Evolutionary conservation across 306 rosid genomes (phyloP), one percentile per base, ranked within the genome.

Genomic region (Rosa rugosa): DNA sequence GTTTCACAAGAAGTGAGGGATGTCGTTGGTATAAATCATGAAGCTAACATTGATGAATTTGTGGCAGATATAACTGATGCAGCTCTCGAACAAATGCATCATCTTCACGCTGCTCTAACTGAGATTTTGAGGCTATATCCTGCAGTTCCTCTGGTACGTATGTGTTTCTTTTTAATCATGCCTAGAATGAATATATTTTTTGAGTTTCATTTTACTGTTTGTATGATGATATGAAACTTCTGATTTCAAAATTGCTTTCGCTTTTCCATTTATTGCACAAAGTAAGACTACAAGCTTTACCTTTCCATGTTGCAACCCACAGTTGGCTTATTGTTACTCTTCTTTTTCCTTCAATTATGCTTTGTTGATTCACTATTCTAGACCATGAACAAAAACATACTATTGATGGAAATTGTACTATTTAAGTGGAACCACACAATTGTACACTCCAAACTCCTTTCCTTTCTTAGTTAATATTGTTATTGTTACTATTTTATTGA

Each of bases 151-250:
- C 27, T 27, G 27, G 27, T 27, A 27, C 27, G 27, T 27, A 27
- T 38, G 46, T 11, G 45, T 51, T 1, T 10, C 54, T 49, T 71
- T 27, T 27, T 50, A 50, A 18, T 51, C n/a, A 53, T 6, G 50
- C 40, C 54, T 72, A 13, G 77, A 54, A n/a, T 73, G 50, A 41
- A 40, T 73, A 73, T n/a, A 56, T 51, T 54, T 36, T 36, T n/a
- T 54, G 66, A 42, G 66, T 73, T 38, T 9, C 13, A 18, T 50
- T 23, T 34, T 25, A 73, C 18, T 53, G 20, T 34, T 73, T 20
- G 54, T 44, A 34, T 27, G 47, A 27, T 27, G 27, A 12, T 36
- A 51, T 8, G 23, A 53, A 20, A 36, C n/a, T 17, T 34, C 18
- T 53, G 11, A 36, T 73, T 54, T 56, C 51, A 36, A 72, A 5